phyloP scores from a whole-genome alignment of 2,329 filamentous ascomycete genomes.

The Alternaria triticimaculans region DNA sequence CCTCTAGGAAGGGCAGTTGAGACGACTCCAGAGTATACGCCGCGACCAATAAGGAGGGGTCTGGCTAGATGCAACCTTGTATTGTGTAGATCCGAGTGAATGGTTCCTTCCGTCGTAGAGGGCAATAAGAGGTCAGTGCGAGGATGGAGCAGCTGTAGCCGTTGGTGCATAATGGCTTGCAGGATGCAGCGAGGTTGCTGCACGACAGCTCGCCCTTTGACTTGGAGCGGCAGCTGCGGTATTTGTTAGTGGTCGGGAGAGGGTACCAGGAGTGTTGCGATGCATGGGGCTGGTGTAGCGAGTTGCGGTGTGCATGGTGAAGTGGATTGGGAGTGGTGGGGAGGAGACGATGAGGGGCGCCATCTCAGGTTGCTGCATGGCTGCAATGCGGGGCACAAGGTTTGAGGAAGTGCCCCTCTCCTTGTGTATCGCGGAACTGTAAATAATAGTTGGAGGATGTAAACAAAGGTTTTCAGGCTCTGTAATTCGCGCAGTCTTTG shows the following conservation, averaged over 20 bases:
- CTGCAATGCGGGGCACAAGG: slow-evolving; percentile 20
- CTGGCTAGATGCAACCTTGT: not conserved
- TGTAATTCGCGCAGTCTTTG: not conserved
- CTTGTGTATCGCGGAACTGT: not conserved
- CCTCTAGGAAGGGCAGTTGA: not conserved
- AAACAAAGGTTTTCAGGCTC: not conserved
- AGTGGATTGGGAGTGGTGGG: slow-evolving; percentile 11
- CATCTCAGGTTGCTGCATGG: slow-evolving; percentile 6
- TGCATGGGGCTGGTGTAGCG: slow-evolving; percentile 9
- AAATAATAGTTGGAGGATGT: not conserved
- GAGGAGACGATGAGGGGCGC: slow-evolving; percentile 9
- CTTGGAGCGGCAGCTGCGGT: slow-evolving; percentile 5
- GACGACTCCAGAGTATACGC: not conserved
- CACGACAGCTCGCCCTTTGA: slow-evolving; percentile 3
- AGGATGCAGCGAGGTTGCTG: slow-evolving; percentile 1
- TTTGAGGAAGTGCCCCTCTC: slow-evolving; percentile 15
- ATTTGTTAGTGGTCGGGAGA: slow-evolving; percentile 14
- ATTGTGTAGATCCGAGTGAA: slow-evolving; percentile 5
- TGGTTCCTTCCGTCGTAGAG: slow-evolving; percentile 12
- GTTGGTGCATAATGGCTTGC: slow-evolving; percentile 12
- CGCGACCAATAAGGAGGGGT: not conserved
- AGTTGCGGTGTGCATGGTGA: slow-evolving; percentile 28
- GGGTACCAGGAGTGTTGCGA: not conserved
- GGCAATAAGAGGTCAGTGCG: slow-evolving; percentile 16
- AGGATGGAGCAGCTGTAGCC: slow-evolving; percentile 13